Conservation (phyloP, 2,329 filamentous ascomycete species). For the Thielaviopsis cerberus region DNA sequence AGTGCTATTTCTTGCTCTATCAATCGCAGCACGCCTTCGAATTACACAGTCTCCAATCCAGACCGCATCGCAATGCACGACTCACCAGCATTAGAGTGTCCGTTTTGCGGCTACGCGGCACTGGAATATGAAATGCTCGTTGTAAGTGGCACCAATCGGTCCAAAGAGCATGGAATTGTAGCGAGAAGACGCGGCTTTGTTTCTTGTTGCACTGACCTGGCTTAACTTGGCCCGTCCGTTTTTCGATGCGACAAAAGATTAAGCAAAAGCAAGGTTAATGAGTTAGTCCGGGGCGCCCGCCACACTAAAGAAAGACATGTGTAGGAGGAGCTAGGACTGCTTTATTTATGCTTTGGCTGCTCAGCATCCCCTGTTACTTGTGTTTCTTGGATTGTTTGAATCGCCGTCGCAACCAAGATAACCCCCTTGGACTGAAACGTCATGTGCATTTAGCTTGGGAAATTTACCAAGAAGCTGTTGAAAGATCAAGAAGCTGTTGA, state of each 20-base stretch:
- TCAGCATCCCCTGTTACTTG: not conserved
- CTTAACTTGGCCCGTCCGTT: not conserved
- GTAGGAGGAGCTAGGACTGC: not conserved
- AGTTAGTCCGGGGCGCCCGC: not conserved
- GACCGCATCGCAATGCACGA: no score
- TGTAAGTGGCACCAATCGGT: not conserved
- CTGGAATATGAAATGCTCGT: constrained; percentile 5
- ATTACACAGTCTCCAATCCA: no score
- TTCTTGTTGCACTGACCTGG: not conserved
- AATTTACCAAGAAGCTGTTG: no score
- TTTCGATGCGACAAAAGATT: not conserved
- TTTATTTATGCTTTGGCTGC: not conserved
- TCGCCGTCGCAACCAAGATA: not conserved
- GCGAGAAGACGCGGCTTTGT: not conserved
- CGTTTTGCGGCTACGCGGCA: not conserved
- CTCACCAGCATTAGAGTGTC: not conserved
- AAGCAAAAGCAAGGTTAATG: no score
- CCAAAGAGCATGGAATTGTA: not conserved
- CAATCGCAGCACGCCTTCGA: no score
- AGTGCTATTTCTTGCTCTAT: no score
- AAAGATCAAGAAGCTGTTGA: no score
- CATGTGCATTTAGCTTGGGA: not conserved
- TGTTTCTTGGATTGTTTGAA: not conserved
- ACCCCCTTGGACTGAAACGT: not conserved
- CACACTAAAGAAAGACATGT: not conserved